Evolutionary conservation across 805 yeast genomes (phyloP), one percentile per base, ranked within the genome.

Genomic region (Cyberlindnera samutprakarnensis): DNA sequence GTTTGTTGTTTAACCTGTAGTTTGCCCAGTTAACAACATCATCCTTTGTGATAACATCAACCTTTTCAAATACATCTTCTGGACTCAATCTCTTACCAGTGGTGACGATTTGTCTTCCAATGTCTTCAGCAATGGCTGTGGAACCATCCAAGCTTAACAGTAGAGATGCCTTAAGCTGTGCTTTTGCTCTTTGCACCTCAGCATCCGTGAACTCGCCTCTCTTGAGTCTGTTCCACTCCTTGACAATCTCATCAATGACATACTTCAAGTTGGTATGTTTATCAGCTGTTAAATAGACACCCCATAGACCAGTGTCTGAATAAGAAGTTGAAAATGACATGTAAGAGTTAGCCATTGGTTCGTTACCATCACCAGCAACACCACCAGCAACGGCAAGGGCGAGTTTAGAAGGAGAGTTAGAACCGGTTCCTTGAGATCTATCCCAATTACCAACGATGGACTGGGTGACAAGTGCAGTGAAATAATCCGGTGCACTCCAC

Each of bases 391-490:
- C 76, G 18, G 75, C 72, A 30, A 64, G 58, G 1, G 94, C 85
- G 35, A 92, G 66, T 31, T 87, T 86, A 4, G 96, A 81, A 16
- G 96, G 94, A 16, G 88, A 76, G 54, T 82, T 77, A 19, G 82
- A 71, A 23, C 90, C 92, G 9, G 83, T 66, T 22, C 95, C 95
- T 38, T 81, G 62, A 6, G 95, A 78, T 53, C 98, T 76, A 58
- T 92, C 97, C 97, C 97, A 92, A 49, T 87, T 84, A 23, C 98
- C 98, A 27, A 92, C 80, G 36, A 92, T 81, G 9, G 97, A 96
- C 63, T 92, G 96, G 6, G 96, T 94, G 1, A 90, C 95, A 24
- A 94, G 70, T 1, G 95, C 96, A 14, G 94, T 81, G 66, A 87
- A 88, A 62, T 88, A 92, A 56, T 92, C 96, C 9, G 94, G 86